Percentiles rank a stretch among this genome's conserved stretches.
phyloP scores from a whole-genome alignment of 2,329 filamentous ascomycete species.

The Pestalotiopsis sp. region DNA sequence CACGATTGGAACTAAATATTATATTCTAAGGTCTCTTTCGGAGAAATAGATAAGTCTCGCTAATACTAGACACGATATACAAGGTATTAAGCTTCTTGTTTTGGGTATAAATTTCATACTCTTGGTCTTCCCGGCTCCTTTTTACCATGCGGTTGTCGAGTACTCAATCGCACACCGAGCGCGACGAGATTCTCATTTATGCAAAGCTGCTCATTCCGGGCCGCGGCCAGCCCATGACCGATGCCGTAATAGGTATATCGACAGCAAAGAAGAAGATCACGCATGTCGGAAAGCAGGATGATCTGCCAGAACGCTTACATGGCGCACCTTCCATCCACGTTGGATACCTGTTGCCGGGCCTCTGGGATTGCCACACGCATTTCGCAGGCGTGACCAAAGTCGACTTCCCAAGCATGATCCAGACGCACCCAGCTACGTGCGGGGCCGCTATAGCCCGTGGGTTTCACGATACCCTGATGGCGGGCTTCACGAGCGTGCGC shows the following conservation, averaged over 20 bases:
- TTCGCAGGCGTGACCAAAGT: conserved; percentile 37
- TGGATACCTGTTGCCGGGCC: conserved; percentile 52
- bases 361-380: conserved; percentile 57
- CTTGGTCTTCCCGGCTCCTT: not conserved
- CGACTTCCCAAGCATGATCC: conserved; percentile 23
- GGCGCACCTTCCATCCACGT: conserved; percentile 28
- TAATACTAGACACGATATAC: not conserved
- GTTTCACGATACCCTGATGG: conserved; percentile 42
- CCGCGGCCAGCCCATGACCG: conserved; percentile 41
- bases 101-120: not conserved
- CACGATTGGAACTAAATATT: not conserved
- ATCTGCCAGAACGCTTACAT: conserved; percentile 32
- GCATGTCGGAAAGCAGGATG: conserved; percentile 36
- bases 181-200: not conserved
- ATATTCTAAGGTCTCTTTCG: too few species aligned
- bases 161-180: not conserved
- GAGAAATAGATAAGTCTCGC: too few species aligned
- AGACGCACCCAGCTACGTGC: conserved; percentile 31
- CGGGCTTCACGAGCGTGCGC: conserved; percentile 54
- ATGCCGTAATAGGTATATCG: conserved; percentile 41
- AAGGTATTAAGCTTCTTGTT: not conserved
- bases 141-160: not conserved
- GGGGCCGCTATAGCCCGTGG: conserved; percentile 44
- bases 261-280: conserved; percentile 35
- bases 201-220: conserved; percentile 46